phyloP scores from a whole-genome alignment of 495 filamentous ascomycete genomes.

The Penicillium maclennaniae region DNA sequence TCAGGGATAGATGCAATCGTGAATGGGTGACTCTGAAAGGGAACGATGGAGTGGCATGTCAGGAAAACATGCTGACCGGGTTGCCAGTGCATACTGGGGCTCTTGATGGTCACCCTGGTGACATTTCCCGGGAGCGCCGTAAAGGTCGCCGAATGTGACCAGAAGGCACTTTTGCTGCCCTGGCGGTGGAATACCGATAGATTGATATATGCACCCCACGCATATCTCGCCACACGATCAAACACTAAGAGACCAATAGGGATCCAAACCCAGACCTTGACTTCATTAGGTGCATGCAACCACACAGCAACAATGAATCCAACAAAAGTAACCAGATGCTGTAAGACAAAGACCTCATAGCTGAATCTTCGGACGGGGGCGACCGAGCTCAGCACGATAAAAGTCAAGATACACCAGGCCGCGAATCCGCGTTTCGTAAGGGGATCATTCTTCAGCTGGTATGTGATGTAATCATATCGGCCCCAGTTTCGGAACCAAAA shows the following conservation, averaged over 20 bases:
- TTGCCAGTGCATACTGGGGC: slow-evolving; percentile 66
- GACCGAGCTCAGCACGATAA: slow-evolving; percentile 64
- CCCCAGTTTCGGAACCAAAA: slow-evolving; percentile 70
- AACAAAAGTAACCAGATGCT: slow-evolving; percentile 67
- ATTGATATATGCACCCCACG: slow-evolving; percentile 59
- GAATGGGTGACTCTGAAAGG: slow-evolving; percentile 76
- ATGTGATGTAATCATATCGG: slow-evolving; percentile 56
- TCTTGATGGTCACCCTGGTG: slow-evolving; percentile 65
- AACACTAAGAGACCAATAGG: slow-evolving; percentile 66
- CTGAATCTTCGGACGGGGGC: slow-evolving; percentile 62
- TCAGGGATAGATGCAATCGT: slow-evolving; percentile 65
- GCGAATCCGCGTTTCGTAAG: slow-evolving; percentile 67
- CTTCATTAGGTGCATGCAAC: slow-evolving; percentile 57
- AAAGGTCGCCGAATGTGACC: slow-evolving; percentile 54
- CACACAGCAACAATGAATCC: slow-evolving; percentile 63
- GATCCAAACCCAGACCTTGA: slow-evolving; percentile 62
- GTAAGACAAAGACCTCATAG: slow-evolving; percentile 80
- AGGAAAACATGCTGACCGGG: slow-evolving; percentile 79
- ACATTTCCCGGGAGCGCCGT: slow-evolving; percentile 57
- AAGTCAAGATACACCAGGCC: slow-evolving; percentile 70
- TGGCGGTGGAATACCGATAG: slow-evolving; percentile 53
- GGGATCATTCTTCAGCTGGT: slow-evolving; percentile 58
- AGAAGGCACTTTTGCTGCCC: slow-evolving; percentile 16
- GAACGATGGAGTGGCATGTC: slow-evolving; percentile 62
- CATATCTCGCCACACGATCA: slow-evolving; percentile 59